These are phyloP conservation scores for Xylariaceae sp. DNA, from an alignment of 2,329 filamentous ascomycete genomes.

Conservation along the genomic window DNA sequence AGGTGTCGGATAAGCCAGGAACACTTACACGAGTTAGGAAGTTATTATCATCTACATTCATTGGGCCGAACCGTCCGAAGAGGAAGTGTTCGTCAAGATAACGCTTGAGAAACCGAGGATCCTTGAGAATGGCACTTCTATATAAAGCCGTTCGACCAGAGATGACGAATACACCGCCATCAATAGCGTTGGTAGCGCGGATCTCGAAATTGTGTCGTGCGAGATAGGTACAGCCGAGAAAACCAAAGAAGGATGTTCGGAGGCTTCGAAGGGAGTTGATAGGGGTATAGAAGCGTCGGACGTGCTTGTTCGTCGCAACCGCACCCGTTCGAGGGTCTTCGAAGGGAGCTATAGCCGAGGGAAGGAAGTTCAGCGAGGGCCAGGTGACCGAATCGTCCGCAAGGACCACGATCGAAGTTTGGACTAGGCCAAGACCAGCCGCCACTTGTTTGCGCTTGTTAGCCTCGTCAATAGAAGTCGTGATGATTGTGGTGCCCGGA, in stretches of 20 bases:
- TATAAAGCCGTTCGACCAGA: constrained; percentile 52
- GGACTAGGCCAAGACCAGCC: constrained; percentile 31
- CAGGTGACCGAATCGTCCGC: constrained; percentile 53
- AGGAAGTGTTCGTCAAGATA: constrained; percentile 50
- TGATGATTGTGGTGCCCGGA: constrained; percentile 19
- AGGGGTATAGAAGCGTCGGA: constrained; percentile 25
- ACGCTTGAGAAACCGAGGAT: constrained; percentile 34
- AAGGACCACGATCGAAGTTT: constrained; percentile 39
- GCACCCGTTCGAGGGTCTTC: constrained; percentile 43
- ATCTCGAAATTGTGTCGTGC: constrained; percentile 61
- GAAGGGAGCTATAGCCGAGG: constrained; percentile 38
- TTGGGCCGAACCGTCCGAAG: constrained; percentile 37
- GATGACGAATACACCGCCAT: constrained; percentile 55
- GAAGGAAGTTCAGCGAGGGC: constrained; percentile 35
- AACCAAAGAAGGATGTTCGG: constrained; percentile 45
- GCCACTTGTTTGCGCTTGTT: constrained; percentile 48
- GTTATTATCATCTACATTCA: constrained; percentile 59
- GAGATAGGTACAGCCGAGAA: constrained; percentile 55
- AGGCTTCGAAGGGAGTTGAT: constrained; percentile 9
- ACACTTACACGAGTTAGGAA: constrained; percentile 55
- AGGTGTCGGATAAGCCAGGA: too few species aligned
- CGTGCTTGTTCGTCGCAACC: constrained; percentile 54
- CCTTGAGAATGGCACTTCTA: constrained; percentile 45
- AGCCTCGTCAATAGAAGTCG: constrained; percentile 29
- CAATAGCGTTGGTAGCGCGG: constrained; percentile 49